Base-by-base conservation (phyloP, 1,139 yeast species). In the Debaryomyces nepalensis region DNA sequence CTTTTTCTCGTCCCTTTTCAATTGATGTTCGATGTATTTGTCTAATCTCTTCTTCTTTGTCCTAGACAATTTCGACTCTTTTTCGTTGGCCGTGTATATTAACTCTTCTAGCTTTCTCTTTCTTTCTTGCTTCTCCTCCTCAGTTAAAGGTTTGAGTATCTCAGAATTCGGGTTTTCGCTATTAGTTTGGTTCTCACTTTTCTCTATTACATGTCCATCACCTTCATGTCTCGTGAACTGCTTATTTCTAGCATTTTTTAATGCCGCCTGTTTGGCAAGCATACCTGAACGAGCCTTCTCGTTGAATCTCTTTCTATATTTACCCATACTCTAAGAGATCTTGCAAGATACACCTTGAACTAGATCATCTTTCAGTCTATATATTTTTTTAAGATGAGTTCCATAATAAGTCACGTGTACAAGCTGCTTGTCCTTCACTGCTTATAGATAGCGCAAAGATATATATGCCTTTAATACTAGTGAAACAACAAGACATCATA, bases 1-100 rank as follows among this genome's bases (percentile, higher is more conserved):
- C 53, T 86, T 87, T 65, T 87, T 88, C 65, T 93, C 98, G 60
- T 91, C 96, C 59, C 96, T 77, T 53, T 87, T 86, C 50, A 93
- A 63, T 63, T 93, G 98, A 64, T 87, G 95, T 48, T 90, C 97
- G 26, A 84, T 83, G 56, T 84, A 85, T 59, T 85, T 84, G 49
- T 85, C 91, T 40, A 85, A 62, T 48, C 93, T 65, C 66, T 93
- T 93, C 64, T 79, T 80, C 64, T 91, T 93, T 35, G 84, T 76
- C 40, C 80, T 69, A 0, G 95, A 82, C 42, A 88, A 64, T 57
- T 89, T 89, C 14, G 84, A 68, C 46, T 83, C 85, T 45, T 77
- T 78, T 43, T 74, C 67, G 26, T 86, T 83, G 42, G 75, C 75
- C 15, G 70, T 51, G 42, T 79, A 69, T 19, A 89, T 66, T 24